Percentiles rank a stretch among this genome's conserved stretches.
Evolutionary conservation across 148 eudicot genomes (phyloP).

Genomic region (Camellia granthamiana): DNA sequence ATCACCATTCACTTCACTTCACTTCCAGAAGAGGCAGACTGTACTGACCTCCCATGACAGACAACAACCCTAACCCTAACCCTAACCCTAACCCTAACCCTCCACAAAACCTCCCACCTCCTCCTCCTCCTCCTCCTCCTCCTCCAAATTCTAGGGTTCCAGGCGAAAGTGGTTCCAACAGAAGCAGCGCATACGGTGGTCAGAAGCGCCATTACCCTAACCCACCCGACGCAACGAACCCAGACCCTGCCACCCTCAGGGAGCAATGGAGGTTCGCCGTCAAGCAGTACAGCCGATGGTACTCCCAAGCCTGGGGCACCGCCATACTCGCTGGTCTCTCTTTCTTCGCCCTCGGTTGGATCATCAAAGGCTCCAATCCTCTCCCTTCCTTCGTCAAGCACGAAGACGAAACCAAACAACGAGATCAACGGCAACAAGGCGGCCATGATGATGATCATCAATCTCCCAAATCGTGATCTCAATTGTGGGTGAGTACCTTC

Average conservation of each 20-base stretch:
- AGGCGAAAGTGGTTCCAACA: conserved; percentile 16
- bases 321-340: conserved; percentile 92
- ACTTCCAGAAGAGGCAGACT: too few relatives aligned
- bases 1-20: too few relatives aligned
- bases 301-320: conserved; percentile 96
- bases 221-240: conserved; percentile 53
- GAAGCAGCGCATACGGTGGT: too few relatives aligned
- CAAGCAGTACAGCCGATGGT: conserved; percentile 86
- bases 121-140: conserved; percentile 7
- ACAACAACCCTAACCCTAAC: conserved; percentile 25
- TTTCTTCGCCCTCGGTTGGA: conserved; percentile 94
- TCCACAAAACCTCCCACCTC: background rate
- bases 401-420: background rate
- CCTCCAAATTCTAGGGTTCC: conserved; percentile 10
- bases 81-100: too few relatives aligned
- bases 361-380: conserved; percentile 85
- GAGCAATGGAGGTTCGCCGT: conserved; percentile 90
- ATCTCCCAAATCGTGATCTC: conserved; percentile 8
- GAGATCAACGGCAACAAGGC: background rate
- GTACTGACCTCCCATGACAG: conserved; percentile 16
- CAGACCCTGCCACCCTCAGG: conserved; percentile 55
- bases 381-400: conserved; percentile 41
- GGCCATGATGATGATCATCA: background rate
- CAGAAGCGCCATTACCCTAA: conserved; percentile 42
- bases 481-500: background rate